Evolutionary conservation across 2,329 filamentous ascomycete genomes (phyloP).

Genomic region (Phaeophleospora eucalypticola): DNA sequence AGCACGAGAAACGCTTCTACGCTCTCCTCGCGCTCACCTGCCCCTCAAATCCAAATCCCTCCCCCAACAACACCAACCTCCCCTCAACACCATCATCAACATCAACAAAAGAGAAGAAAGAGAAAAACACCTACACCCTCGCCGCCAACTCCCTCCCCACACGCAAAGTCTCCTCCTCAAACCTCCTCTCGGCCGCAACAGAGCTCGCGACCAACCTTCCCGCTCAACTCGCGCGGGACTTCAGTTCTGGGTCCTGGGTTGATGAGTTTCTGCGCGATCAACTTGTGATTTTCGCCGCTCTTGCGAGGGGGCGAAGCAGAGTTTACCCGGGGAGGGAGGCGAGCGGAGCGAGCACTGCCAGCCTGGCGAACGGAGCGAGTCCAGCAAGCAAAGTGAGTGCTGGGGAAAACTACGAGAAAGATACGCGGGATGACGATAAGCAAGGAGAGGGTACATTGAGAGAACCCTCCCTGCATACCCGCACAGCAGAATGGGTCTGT

Average conservation of each 20-base stretch:
- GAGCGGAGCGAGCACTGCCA: no score
- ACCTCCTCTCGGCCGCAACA: constrained; percentile 11
- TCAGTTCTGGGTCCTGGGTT: constrained; percentile 46
- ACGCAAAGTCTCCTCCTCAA: constrained; percentile 26
- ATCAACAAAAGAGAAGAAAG: no score
- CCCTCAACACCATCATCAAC: no score
- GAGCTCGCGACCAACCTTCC: constrained; percentile 44
- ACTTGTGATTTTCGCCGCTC: constrained; percentile 55
- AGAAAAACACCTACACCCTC: constrained; percentile 41
- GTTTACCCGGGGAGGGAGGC: constrained; percentile 31
- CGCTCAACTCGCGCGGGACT: constrained; percentile 43
- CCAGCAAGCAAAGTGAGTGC: no score
- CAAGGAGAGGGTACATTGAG: constrained; percentile 20
- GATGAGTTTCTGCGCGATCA: constrained; percentile 57
- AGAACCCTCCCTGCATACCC: constrained; percentile 42
- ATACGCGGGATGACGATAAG: no score
- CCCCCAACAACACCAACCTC: no score
- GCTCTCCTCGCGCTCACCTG: constrained; percentile 53
- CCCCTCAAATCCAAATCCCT: constrained; percentile 29
- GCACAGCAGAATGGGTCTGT: constrained; percentile 46
- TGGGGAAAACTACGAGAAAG: no score
- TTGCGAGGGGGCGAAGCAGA: constrained; percentile 43
- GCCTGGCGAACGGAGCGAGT: no score
- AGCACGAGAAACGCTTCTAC: constrained; percentile 40
- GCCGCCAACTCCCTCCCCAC: constrained; percentile 51